phyloP scores from a whole-genome alignment of 2,329 filamentous ascomycete genomes.

The Cladosporium colombiae region DNA sequence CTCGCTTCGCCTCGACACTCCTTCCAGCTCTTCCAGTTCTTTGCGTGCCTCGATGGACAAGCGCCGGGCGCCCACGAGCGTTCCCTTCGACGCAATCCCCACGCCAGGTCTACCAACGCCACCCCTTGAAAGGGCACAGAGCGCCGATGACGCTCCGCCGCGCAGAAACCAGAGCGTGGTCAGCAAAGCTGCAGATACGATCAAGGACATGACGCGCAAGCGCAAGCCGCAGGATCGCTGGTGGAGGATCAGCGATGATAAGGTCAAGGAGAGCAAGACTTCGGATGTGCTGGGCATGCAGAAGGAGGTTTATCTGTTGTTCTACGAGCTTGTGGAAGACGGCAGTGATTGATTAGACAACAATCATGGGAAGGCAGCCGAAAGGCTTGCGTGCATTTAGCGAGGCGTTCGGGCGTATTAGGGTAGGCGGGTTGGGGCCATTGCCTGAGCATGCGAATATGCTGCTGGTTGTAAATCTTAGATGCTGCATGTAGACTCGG shows the following conservation, averaged over 20 bases:
- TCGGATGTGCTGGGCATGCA: conserved; percentile 90
- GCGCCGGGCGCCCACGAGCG: conserved; percentile 20
- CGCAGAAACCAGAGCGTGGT: conserved; percentile 10
- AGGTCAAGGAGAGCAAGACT: conserved; percentile 91
- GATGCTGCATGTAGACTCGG: neutral
- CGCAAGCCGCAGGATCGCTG: conserved; percentile 71
- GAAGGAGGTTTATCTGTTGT: conserved; percentile 91
- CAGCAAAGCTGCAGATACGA: conserved; percentile 10
- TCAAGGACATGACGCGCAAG: conserved; percentile 21
- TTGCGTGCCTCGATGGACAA: conserved; percentile 15
- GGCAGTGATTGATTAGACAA: neutral
- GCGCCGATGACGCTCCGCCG: neutral
- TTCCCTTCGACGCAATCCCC: conserved; percentile 33
- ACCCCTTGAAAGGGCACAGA: conserved; percentile 20
- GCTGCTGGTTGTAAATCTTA: neutral
- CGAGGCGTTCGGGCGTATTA: conserved; percentile 7
- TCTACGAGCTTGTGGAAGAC: conserved; percentile 79
- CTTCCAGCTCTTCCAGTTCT: conserved; percentile 25
- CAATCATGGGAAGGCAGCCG: neutral
- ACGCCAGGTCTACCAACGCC: conserved; percentile 31
- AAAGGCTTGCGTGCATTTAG: neutral
- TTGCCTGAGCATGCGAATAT: neutral
- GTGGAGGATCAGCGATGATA: conserved; percentile 98
- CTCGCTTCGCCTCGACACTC: conserved; percentile 12
- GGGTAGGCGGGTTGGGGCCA: neutral